phyloP scores from a whole-genome alignment of 2,329 filamentous ascomycete species.

The Raffaelea arxii region DNA sequence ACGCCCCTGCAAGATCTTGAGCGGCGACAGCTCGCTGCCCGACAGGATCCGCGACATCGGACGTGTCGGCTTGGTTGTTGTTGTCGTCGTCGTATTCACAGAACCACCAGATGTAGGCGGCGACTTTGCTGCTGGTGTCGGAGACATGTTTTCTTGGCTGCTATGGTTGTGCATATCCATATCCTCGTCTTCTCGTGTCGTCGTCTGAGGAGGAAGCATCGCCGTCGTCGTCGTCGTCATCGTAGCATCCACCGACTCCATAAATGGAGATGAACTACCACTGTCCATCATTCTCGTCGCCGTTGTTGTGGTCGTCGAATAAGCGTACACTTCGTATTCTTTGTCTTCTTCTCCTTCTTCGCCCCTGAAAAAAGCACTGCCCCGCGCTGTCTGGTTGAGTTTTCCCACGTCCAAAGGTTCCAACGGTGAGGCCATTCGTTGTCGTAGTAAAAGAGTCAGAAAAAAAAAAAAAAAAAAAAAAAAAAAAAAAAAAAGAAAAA shows the following conservation, averaged over 20 bases:
- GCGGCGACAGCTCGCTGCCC: conserved; percentile 45
- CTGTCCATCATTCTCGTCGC: conserved; percentile 7
- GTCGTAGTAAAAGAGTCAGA: background rate
- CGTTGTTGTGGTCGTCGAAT: conserved; percentile 11
- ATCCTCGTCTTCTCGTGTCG: background rate
- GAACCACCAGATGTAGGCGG: background rate
- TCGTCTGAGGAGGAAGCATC: background rate
- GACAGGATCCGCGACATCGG: conserved; percentile 45
- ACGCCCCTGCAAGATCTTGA: conserved; percentile 39
- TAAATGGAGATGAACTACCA: conserved; percentile 17
- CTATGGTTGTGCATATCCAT: conserved; percentile 2
- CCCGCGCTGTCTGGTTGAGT: too few species aligned
- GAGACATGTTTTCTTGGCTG: conserved; percentile 34
- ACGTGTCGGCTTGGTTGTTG: conserved; percentile 18
- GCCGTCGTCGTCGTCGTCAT: background rate
- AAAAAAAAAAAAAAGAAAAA: conserved; percentile 1
- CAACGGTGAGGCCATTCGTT: background rate
- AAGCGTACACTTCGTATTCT: conserved; percentile 7
- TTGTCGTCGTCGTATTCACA: too few species aligned
- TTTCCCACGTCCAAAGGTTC: too few species aligned
- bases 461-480: background rate
- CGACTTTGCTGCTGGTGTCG: conserved; percentile 8
- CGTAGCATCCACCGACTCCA: conserved; percentile 23
- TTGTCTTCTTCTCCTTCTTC: conserved; percentile 19
- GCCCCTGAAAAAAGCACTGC: conserved; percentile 19